A percentile compares a stretch with the other conserved stretches of the same genome.
phyloP scores from a whole-genome alignment of 306 rosid genomes.

The Hippophae tibetana region DNA sequence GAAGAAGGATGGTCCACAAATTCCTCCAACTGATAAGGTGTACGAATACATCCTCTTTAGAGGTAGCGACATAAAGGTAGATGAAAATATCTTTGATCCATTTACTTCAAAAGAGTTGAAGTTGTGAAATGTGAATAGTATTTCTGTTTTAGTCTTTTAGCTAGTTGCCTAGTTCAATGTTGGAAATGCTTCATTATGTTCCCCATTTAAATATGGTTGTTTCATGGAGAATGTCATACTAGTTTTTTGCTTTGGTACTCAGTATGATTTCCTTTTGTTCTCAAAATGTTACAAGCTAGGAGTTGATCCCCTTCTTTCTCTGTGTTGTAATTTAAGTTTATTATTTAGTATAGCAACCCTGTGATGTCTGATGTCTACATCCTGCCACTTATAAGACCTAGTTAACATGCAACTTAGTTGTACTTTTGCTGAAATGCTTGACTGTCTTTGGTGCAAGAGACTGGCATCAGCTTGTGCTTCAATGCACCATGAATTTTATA shows the following conservation, averaged over 20 bases:
- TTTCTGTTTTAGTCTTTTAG: too few species aligned
- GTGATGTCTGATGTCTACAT: neutral
- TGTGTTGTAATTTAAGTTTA: neutral
- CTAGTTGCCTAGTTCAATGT: too few species aligned
- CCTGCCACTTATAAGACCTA: neutral
- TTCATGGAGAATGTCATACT: too few species aligned
- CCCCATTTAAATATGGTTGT: too few species aligned
- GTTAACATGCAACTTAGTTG: neutral
- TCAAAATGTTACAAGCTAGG: neutral
- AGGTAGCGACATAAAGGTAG: slow-evolving; percentile 68
- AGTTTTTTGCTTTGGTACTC: too few species aligned
- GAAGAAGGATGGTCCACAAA: slow-evolving; percentile 56
- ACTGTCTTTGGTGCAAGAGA: too few species aligned
- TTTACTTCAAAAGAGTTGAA: too few species aligned
- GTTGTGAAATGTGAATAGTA: too few species aligned
- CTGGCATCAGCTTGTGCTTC: neutral
- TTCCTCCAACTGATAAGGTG: slow-evolving; percentile 57
- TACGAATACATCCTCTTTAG: slow-evolving; percentile 65
- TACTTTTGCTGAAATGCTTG: neutral
- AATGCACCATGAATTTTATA: neutral
- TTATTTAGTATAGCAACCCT: neutral
- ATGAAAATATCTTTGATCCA: too few species aligned
- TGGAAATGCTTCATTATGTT: too few species aligned
- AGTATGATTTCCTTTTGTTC: too few species aligned
- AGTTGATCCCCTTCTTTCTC: neutral